Evolutionary conservation across 345 rosid genomes (phyloP).

Genomic region (Salix exigua): DNA sequence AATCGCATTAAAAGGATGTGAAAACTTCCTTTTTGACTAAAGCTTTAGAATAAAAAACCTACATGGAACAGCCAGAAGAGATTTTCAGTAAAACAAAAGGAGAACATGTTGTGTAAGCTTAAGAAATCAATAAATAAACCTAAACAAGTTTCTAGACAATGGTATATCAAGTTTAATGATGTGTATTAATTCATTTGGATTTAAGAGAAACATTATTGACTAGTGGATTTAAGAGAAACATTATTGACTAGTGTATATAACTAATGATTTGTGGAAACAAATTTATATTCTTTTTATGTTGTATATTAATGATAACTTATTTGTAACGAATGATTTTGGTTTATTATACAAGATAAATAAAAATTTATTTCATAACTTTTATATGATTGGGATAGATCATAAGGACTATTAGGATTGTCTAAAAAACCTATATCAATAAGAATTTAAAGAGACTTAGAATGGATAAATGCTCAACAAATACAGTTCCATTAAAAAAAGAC

Average conservation of each 20-base stretch:
- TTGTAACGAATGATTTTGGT: background rate
- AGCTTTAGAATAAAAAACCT: background rate
- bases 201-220: background rate
- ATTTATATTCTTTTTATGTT: background rate
- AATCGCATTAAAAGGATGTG: background rate
- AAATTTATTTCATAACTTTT: background rate
- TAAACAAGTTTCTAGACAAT: background rate
- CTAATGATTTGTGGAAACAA: background rate
- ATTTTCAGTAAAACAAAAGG: too few relatives aligned
- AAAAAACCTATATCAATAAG: background rate
- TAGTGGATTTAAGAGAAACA: background rate
- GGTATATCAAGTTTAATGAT: background rate
- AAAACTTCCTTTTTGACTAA: background rate
- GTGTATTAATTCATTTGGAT: background rate
- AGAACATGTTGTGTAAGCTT: background rate
- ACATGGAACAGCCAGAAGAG: background rate
- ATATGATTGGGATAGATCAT: background rate
- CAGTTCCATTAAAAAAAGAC: background rate
- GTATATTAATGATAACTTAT: background rate
- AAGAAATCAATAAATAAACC: background rate
- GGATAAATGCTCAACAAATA: background rate
- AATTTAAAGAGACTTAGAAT: background rate
- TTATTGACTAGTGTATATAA: background rate
- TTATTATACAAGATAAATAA: background rate
- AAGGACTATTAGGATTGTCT: background rate